A percentile compares a stretch with the other conserved stretches of the same genome.
Evolutionary conservation across 768 basidiomycete species (phyloP).

Genomic region (Tricholoma furcatifolium): DNA sequence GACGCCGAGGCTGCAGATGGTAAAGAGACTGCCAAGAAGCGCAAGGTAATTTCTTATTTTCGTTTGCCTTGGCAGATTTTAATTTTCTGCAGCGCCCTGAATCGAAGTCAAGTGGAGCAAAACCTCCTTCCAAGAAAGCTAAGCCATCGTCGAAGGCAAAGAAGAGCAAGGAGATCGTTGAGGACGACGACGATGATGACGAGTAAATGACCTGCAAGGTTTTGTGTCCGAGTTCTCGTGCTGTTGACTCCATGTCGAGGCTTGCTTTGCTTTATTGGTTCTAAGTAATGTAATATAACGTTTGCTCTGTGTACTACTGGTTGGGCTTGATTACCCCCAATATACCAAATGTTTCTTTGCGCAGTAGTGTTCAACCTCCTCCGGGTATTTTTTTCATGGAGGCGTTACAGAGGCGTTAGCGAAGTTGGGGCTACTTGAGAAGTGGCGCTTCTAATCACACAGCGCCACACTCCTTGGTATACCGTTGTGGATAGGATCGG

Average conservation of each 20-base stretch:
- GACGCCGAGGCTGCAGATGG: conserved; percentile 50
- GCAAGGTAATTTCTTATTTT: conserved; percentile 48
- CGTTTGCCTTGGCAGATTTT: background rate
- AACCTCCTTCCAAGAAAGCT: conserved; percentile 47
- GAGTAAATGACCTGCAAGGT: conserved; percentile 5
- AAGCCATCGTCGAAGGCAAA: conserved; percentile 40
- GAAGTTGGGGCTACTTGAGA: no score
- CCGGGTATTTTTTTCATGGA: no score
- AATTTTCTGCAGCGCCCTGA: conserved; percentile 34
- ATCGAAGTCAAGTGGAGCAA: conserved; percentile 38
- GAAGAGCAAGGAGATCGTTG: conserved; percentile 50
- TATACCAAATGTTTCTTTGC: background rate
- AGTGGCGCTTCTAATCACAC: no score
- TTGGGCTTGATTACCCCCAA: background rate
- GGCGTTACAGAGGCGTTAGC: no score
- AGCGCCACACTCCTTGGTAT: no score
- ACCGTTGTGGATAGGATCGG: no score
- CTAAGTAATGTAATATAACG: conserved; percentile 2
- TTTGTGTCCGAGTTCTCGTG: background rate
- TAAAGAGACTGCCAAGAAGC: conserved; percentile 56
- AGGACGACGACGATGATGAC: conserved; percentile 42
- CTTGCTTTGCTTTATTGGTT: conserved; percentile 2
- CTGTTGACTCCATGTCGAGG: background rate
- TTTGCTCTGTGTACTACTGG: conserved; percentile 1
- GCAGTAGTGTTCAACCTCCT: no score